Evolutionary conservation across 2,329 filamentous ascomycete genomes (phyloP), one percentile per base, ranked within the genome.

Genomic region (Apiospora aurea): DNA sequence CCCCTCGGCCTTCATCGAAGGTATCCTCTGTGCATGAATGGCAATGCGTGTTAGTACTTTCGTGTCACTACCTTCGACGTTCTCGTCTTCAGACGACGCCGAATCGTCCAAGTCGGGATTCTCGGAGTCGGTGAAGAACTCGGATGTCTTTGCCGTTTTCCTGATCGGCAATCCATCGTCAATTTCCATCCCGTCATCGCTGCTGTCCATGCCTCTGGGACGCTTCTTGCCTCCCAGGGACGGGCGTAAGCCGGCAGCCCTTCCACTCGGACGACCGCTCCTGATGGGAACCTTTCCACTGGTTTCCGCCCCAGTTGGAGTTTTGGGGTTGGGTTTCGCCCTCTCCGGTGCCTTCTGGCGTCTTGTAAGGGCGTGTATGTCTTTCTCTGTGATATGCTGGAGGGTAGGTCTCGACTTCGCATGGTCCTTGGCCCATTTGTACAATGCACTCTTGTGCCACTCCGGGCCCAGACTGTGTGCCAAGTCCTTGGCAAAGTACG

Each of bases 21-120:
- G 88, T 14, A 89, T 76, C 67, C 81, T 84, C 71, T 89, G 87
- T 6, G 87, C 83, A 38, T 83, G 83, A 13, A 89, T 81, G 16
- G 87, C 82, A 21, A 90, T 38, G 66, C 72, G 51, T 66, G 77
- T 67, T 72, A 76, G 46, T 47, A 73, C 44, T 64, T 71, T 34
- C 72, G 11, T 64, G 41, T 41, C 61, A 34, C 38, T 21, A 44
- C 43, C 29, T 67, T 70, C 61, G 69, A 72, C 43, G 13, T 72
- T 41, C 24, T 71, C 53, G 14, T 73, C 74, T 4, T 71, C 70
- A 21, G 67, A 49, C 4, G 67, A 26, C 57, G 47, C 70, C 26
- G 38, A 70, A 38, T 14, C 46, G 34, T 44, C 69, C 38, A 69
- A 43, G 26, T 44, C 69, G 13, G 41, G 43, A 14, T 74, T 70